Evolutionary conservation across 2,329 filamentous ascomycete genomes (phyloP), one percentile per base, ranked within the genome.

Genomic region (Fusarium illudens): DNA sequence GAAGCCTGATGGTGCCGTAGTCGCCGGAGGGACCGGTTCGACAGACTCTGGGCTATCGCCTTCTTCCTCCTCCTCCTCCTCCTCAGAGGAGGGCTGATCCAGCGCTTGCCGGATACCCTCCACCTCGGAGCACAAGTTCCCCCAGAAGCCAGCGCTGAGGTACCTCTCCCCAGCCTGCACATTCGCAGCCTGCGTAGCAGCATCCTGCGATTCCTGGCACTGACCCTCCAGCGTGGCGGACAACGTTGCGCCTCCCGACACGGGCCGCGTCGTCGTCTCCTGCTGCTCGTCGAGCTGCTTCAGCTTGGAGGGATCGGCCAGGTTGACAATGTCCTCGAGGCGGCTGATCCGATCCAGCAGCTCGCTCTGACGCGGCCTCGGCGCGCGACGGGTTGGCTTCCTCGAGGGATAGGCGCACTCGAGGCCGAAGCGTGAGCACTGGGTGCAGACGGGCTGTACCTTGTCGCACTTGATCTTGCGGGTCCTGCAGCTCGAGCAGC

Each of bases 401-500:
- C 82, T 78, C n/a, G 77, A 74, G 17, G 82, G 82, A 56, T 82
- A 83, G 34, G 81, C 70, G 70, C 84, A 90, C 48, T 85, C 81
- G 9, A 79, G 77, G 8, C 78, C 75, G 34, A 80, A 79, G 51
- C 81, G 83, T 20, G 81, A 71, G 71, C 87, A 89, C 58, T 85
- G 83, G 7, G 77, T 75, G 73, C 88, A 90, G 25, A 64, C 46
- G 6, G 87, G 88, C 62, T 83, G 80, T 33, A 80, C 78, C 65
- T 86, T 84, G 71, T 87, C 83, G 76, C 88, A 90, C 68, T 86
- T 88, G 44, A 89, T 80, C 73, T 90, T 90, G 64, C 87, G 84
- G 64, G 86, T 84, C 62, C 89, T 87, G 70, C 89, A 92, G n/a
- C 83, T 81, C 6, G 87, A 81, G 72, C 89, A 91, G 34, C 81